A percentile compares a stretch with the other conserved stretches of the same genome.
Conservation (phyloP, 202 grass and related monocot species). For the Zoysia matrella region DNA sequence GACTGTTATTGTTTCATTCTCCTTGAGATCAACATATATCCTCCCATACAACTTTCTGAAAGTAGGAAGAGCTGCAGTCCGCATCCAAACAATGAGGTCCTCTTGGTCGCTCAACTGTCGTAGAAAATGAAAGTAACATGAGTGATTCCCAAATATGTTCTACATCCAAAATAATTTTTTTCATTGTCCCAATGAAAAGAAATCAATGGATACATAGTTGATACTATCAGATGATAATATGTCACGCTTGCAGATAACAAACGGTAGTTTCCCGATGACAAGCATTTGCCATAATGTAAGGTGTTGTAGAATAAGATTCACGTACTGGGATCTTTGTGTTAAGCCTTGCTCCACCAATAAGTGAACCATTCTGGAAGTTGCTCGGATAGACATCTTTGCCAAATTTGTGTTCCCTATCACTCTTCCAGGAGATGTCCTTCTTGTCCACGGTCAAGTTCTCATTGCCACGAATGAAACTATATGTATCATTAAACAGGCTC, state of each 20-base stretch:
- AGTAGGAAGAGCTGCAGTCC: slow-evolving; percentile 93
- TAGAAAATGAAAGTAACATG: slow-evolving; percentile 40
- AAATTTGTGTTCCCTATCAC: slow-evolving; percentile 98
- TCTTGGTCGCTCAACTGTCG: slow-evolving; percentile 87
- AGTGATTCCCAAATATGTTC: not conserved
- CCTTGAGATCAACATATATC: slow-evolving; percentile 83
- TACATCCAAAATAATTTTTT: too few species aligned
- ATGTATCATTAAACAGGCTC: slow-evolving; percentile 99
- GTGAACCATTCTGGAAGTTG: slow-evolving; percentile 89
- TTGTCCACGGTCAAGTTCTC: slow-evolving; percentile 78
- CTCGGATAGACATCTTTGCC: slow-evolving; percentile 87
- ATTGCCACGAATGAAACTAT: slow-evolving; percentile 64
- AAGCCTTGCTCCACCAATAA: slow-evolving; percentile 72
- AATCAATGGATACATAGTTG: slow-evolving; percentile 18
- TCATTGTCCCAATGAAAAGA: slow-evolving; percentile 6
- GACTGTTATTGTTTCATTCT: slow-evolving; percentile 82
- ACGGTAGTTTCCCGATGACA: not conserved
- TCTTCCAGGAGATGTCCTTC: slow-evolving; percentile 95
- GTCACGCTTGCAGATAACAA: not conserved
- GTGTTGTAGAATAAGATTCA: slow-evolving; percentile 23
- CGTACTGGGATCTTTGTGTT: slow-evolving; percentile 59
- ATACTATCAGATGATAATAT: slow-evolving; percentile 8
- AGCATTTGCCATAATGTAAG: slow-evolving; percentile 22
- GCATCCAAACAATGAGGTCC: slow-evolving; percentile 99
- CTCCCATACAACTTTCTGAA: slow-evolving; percentile 97